A percentile compares a stretch with the other conserved stretches of the same genome.
Evolutionary conservation across 23 red algal genomes (phyloP).

Genomic region (Gracilaria domingensis): DNA sequence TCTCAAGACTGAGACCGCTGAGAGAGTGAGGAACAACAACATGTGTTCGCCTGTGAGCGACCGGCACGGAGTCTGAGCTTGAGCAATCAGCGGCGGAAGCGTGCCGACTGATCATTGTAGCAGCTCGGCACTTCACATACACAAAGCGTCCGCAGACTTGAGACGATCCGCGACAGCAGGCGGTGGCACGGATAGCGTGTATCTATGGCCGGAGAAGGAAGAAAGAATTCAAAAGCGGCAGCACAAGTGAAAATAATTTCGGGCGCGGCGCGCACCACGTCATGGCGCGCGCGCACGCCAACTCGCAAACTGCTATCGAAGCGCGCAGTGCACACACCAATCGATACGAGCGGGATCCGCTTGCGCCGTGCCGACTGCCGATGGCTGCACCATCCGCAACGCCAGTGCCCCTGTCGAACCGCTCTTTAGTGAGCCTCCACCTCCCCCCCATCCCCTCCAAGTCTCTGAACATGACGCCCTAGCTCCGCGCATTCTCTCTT

Average conservation of each 20-base stretch:
- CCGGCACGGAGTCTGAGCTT: background rate
- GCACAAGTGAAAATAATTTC: background rate
- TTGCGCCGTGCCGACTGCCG: background rate
- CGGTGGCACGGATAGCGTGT: background rate
- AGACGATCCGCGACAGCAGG: background rate
- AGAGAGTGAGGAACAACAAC: background rate
- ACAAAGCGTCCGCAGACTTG: too few relatives aligned
- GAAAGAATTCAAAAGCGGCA: background rate
- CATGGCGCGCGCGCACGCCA: background rate
- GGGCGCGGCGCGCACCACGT: slow-evolving; percentile 12
- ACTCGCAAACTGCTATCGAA: slow-evolving; percentile 2
- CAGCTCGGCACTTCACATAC: background rate
- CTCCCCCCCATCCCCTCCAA: background rate
- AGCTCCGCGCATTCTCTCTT: slow-evolving; percentile 13
- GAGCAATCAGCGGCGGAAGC: background rate
- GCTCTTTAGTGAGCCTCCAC: background rate
- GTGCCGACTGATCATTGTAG: background rate
- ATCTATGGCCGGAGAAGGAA: background rate
- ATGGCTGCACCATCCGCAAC: slow-evolving; percentile 11
- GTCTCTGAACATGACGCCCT: background rate
- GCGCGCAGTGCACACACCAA: slow-evolving; percentile 15
- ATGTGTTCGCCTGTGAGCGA: background rate
- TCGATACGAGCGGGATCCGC: slow-evolving; percentile 6
- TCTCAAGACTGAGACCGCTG: background rate
- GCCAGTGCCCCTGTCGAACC: background rate